Evolutionary conservation across 176 grass and related monocot species (phyloP).

Genomic region (Bothriochloa decipiens): DNA sequence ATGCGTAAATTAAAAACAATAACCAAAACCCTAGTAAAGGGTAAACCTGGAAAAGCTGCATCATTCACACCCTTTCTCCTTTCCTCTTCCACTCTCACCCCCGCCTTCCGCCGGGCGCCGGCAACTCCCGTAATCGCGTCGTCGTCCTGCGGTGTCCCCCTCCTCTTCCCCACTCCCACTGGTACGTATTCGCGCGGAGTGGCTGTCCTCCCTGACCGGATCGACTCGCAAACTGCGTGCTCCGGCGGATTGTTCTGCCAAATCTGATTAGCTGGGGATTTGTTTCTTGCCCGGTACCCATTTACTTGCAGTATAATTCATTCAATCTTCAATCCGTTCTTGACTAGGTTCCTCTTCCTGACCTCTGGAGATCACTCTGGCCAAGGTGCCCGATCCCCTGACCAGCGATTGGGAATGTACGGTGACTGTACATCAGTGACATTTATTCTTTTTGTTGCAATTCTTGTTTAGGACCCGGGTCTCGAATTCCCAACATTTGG

Average conservation of each 20-base stretch:
- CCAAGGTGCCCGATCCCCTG: not conserved
- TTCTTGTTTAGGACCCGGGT: not conserved
- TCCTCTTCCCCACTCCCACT: not conserved
- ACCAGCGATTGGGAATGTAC: not conserved
- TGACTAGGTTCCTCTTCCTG: not conserved
- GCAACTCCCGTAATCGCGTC: not conserved
- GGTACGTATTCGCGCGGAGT: not conserved
- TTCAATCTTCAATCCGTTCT: not conserved
- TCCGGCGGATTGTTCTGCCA: too few relatives aligned
- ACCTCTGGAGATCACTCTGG: not conserved
- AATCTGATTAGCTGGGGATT: not conserved
- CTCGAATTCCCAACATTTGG: not conserved
- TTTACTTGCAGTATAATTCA: not conserved
- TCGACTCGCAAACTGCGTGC: not conserved
- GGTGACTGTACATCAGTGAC: not conserved
- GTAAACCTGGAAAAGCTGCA: not conserved
- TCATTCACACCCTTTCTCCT: not conserved
- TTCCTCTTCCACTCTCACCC: too few relatives aligned
- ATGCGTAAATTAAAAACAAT: too few relatives aligned
- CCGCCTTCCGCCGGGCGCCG: not conserved
- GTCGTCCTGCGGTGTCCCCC: not conserved
- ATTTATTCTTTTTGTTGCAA: not conserved
- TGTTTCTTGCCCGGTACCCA: not conserved
- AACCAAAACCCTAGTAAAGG: not conserved
- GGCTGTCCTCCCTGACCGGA: not conserved